Evolutionary conservation across 441 rosid species (phyloP).

Genomic region (Adansonia madagascariensis): DNA sequence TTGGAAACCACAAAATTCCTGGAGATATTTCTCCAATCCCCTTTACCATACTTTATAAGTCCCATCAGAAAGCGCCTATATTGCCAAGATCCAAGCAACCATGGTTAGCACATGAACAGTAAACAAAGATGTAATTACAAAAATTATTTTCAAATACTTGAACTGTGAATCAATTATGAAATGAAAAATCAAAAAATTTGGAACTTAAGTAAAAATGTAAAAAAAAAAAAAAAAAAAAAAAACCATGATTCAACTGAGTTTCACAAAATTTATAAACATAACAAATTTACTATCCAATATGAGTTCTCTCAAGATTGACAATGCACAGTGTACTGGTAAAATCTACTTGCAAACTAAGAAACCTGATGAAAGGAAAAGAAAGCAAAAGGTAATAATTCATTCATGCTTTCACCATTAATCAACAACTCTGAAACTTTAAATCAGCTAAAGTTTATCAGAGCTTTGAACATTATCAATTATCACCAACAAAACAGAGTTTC

Average conservation of each 20-base stretch:
- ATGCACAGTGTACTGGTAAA: not conserved
- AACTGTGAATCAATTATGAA: not conserved
- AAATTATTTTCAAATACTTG: not conserved
- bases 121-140: not conserved
- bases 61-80: conserved; percentile 66
- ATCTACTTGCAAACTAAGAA: not conserved
- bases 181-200: not conserved
- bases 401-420: not conserved
- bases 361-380: not conserved
- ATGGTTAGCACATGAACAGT: conserved; percentile 18
- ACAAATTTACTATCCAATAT: not conserved
- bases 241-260: conserved; percentile 14
- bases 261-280: not conserved
- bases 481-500: not conserved
- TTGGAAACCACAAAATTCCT: conserved; percentile 60
- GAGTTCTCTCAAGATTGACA: not conserved
- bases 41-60: conserved; percentile 72
- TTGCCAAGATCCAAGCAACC: conserved; percentile 29
- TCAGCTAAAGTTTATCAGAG: not conserved
- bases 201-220: not conserved
- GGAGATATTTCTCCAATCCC: conserved; percentile 84
- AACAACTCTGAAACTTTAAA: no score
- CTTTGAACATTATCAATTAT: not conserved
- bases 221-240: not conserved
- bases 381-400: not conserved